Evolutionary conservation across 2,329 filamentous ascomycete genomes (phyloP), one percentile per base, ranked within the genome.

Genomic region (Aureobasidium leucospermi): DNA sequence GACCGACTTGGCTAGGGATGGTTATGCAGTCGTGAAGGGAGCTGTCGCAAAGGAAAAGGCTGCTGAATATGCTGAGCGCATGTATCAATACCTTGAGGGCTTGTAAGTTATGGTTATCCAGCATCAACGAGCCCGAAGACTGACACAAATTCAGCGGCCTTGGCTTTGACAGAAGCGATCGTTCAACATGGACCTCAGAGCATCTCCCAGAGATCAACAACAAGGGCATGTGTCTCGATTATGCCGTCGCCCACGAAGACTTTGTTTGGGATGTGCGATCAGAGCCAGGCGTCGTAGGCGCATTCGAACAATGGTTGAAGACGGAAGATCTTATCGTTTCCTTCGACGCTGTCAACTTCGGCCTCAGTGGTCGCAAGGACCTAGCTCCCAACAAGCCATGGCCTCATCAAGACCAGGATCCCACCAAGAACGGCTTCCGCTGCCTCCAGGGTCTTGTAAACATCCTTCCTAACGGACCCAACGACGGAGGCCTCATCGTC

Each of bases 401-500:
- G 76, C 74, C 76, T 2, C 76, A 78, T 63, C 75, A 78, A 46
- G 76, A 78, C 59, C 76, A 78, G 62, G 73, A 77, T 57, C 76
- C 73, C 1, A 68, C 67, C 7, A 73, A 72, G 64, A 71, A 70
- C 9, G 79, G 78, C 0, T 80, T 82, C 67, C 73, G 77, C 3
- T 82, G 79, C 63, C 70, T 79, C 2, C 79, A 81, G 61, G 79
- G 79, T 7, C 70, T 81, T 0, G 76, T 81, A 1, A 81, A 81
- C 65, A 63, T 78, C 5, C 62, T 69, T 2, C 69, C 68, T 1
- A 71, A 70, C 29, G 71, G 72, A 0, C 70, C 70, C 1, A 63
- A 73, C 10, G 72, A 74, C 58, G 72, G 71, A 15, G 66, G 70
- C 63, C 64, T 75, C 62, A 72, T 73, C 47, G 71, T 71, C 10